Evolutionary conservation across 305 asterid species (phyloP).

Genomic region (Vinca major): DNA sequence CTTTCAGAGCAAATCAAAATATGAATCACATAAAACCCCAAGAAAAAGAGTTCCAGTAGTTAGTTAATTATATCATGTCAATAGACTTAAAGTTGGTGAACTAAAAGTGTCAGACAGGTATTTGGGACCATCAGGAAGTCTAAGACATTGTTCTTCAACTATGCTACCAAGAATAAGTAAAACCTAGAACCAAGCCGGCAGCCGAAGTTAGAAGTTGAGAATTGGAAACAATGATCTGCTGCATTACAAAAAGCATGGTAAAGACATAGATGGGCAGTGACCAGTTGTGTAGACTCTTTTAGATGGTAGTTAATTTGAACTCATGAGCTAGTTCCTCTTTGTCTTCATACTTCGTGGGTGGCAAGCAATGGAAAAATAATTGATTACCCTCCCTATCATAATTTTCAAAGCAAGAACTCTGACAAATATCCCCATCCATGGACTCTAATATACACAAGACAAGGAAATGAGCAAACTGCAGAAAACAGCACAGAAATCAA

Average conservation of each 20-base stretch:
- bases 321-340: neutral
- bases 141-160: neutral
- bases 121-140: neutral
- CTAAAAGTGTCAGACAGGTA: neutral
- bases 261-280: neutral
- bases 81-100: neutral
- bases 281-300: neutral
- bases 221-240: neutral
- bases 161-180: neutral
- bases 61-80: neutral
- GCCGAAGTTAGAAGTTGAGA: neutral
- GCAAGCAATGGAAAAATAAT: neutral
- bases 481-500: neutral
- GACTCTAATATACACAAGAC: neutral
- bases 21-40: neutral
- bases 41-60: neutral
- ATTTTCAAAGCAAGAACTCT: neutral
- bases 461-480: neutral
- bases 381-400: neutral
- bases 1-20: neutral
- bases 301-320: neutral
- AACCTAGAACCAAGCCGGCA: conserved; percentile 2
- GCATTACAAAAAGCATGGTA: neutral
- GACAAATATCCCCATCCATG: neutral
- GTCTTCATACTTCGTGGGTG: neutral